Evolutionary conservation across 2,329 filamentous ascomycete genomes (phyloP).

Genomic region (Pestalotiopsis sp.): DNA sequence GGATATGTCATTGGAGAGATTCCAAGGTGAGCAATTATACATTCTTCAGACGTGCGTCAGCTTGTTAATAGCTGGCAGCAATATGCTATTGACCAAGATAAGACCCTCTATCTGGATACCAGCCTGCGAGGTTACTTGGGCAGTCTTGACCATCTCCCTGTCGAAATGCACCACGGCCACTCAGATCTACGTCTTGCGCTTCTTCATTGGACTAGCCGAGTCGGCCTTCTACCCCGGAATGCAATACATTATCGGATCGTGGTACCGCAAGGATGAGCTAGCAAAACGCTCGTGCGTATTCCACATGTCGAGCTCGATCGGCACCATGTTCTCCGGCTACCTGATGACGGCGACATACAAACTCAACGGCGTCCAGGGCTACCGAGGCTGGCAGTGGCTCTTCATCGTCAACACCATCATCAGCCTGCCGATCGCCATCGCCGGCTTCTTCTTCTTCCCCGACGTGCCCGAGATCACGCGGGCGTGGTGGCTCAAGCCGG

Average conservation of each 20-base stretch:
- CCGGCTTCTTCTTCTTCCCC: slow-evolving; percentile 45
- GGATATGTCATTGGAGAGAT: slow-evolving; percentile 32
- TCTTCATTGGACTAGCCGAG: slow-evolving; percentile 35
- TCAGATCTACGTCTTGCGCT: slow-evolving; percentile 35
- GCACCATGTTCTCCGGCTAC: slow-evolving; percentile 47
- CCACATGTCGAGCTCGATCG: slow-evolving; percentile 30
- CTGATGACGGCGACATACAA: slow-evolving; percentile 54
- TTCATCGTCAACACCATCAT: slow-evolving; percentile 57
- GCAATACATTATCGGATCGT: slow-evolving; percentile 37
- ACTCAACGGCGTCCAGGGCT: slow-evolving; percentile 46
- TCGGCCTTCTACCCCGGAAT: slow-evolving; percentile 30
- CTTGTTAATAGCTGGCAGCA: slow-evolving; percentile 18
- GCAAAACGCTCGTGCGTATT: slow-evolving; percentile 47
- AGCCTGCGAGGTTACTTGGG: slow-evolving; percentile 31
- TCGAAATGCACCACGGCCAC: slow-evolving; percentile 31
- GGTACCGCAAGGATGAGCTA: slow-evolving; percentile 38
- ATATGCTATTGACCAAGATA: slow-evolving; percentile 33
- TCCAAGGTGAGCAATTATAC: slow-evolving; percentile 21
- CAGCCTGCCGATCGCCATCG: slow-evolving; percentile 49
- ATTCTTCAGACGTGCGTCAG: not conserved
- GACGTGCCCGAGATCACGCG: slow-evolving; percentile 40
- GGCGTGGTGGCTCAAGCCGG: slow-evolving; percentile 36
- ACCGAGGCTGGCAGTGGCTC: slow-evolving; percentile 55
- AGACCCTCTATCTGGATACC: slow-evolving; percentile 39
- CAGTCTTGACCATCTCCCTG: slow-evolving; percentile 32